Evolutionary conservation across 2,329 filamentous ascomycete species (phyloP).

Genomic region (Ophiosphaerella korrae): DNA sequence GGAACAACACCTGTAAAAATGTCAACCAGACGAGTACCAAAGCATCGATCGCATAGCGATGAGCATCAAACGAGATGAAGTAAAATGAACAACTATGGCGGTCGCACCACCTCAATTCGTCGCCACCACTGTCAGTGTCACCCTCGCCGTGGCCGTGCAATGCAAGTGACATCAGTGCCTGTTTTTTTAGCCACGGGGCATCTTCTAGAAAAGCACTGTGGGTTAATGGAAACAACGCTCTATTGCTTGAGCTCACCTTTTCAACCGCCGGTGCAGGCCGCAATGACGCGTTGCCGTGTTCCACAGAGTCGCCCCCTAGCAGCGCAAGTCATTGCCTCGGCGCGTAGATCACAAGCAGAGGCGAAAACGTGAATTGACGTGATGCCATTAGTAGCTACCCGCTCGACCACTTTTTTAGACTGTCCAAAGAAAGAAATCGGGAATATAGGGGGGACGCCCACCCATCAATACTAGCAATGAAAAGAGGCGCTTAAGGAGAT

Average conservation of each 20-base stretch:
- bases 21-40: slow-evolving; percentile 1
- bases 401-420: slow-evolving; percentile 13
- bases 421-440: neutral
- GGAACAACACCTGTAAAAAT: slow-evolving; percentile 5
- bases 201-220: neutral
- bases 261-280: neutral
- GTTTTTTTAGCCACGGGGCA: neutral
- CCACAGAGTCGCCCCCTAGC: neutral
- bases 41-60: slow-evolving; percentile 15
- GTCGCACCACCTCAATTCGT: slow-evolving; percentile 23
- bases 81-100: neutral
- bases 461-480: slow-evolving; percentile 15
- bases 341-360: neutral
- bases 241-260: slow-evolving; percentile 1
- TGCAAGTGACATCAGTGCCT: slow-evolving; percentile 8
- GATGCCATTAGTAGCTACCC: slow-evolving; percentile 19
- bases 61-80: slow-evolving; percentile 15
- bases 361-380: slow-evolving; percentile 13
- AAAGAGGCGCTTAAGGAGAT: slow-evolving; percentile 15
- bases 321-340: neutral
- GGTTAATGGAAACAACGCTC: too few relatives aligned
- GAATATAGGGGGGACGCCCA: slow-evolving; percentile 6
- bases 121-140: slow-evolving; percentile 9
- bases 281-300: neutral
- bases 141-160: slow-evolving; percentile 6